phyloP scores from a whole-genome alignment of 2,329 filamentous ascomycete species.

The Ilyonectria robusta region DNA sequence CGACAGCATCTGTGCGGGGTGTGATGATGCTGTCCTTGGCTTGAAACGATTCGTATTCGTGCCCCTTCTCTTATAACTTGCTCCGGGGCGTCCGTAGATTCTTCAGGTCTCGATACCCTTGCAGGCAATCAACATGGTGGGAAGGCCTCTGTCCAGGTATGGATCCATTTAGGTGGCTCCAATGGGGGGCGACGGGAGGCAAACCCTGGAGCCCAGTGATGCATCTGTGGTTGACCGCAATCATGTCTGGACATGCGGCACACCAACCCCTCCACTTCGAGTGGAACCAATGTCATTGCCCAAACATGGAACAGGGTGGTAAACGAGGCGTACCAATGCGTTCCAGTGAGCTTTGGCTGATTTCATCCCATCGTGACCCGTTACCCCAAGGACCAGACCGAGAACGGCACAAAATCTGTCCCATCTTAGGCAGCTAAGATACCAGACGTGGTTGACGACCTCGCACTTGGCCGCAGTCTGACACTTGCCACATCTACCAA shows the following conservation, averaged over 20 bases:
- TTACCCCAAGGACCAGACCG: slow-evolving; percentile 23
- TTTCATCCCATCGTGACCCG: slow-evolving; percentile 28
- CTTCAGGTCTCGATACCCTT: slow-evolving; percentile 35
- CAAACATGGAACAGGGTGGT: slow-evolving; percentile 40
- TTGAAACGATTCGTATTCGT: slow-evolving; percentile 34
- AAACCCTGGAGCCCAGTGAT: slow-evolving; percentile 40
- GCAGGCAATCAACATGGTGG: slow-evolving; percentile 39
- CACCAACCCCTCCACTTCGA: slow-evolving; percentile 46
- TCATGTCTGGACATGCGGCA: slow-evolving; percentile 44
- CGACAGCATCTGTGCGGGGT: slow-evolving; percentile 29
- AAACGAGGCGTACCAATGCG: slow-evolving; percentile 33
- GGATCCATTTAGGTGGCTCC: slow-evolving; percentile 35
- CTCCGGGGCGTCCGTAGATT: slow-evolving; percentile 31
- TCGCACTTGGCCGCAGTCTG: neutral
- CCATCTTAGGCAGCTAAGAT: slow-evolving; percentile 13
- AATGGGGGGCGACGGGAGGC: slow-evolving; percentile 36
- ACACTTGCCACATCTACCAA: neutral
- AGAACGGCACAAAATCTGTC: slow-evolving; percentile 21
- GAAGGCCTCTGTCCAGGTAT: slow-evolving; percentile 32
- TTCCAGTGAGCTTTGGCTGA: slow-evolving; percentile 35
- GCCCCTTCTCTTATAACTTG: slow-evolving; percentile 21
- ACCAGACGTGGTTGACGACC: slow-evolving; percentile 17
- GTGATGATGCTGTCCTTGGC: slow-evolving; percentile 27
- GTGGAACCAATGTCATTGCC: slow-evolving; percentile 46
- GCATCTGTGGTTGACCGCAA: slow-evolving; percentile 42